Percentiles rank a stretch among this genome's conserved stretches.
These are phyloP conservation scores for Chrysanthemum makinoi DNA, from an alignment of 129 eudicot genomes.

Conservation along the genomic window DNA sequence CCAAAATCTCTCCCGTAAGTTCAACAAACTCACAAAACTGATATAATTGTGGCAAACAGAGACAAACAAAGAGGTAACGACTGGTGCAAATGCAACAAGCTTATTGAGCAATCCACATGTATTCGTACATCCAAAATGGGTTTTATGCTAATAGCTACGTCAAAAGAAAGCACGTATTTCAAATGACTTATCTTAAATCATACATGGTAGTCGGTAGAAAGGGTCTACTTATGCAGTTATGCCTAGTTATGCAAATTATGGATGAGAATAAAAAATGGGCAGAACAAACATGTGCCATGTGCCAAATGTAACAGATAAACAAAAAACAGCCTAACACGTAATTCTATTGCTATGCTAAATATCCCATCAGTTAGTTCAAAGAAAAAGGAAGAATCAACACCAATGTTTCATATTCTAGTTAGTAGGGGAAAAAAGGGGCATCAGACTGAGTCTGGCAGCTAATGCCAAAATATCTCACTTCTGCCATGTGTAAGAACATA, in stretches of 20 bases:
- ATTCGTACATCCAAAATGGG: constrained; percentile 14
- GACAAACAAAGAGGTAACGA: neutral
- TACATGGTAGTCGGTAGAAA: constrained; percentile 3
- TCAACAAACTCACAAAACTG: neutral
- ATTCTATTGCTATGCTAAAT: constrained; percentile 24
- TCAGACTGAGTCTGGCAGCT: constrained; percentile 18
- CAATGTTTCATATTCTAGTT: constrained; percentile 19
- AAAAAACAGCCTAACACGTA: constrained; percentile 29
- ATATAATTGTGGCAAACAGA: neutral
- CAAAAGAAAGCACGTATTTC: constrained; percentile 9
- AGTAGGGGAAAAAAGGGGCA: constrained; percentile 5
- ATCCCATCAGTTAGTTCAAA: constrained; percentile 20
- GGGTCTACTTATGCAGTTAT: neutral
- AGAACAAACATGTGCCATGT: constrained; percentile 28
- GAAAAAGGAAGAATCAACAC: constrained; percentile 1
- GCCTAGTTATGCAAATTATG: neutral
- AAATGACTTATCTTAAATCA: constrained; percentile 3
- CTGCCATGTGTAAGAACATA: constrained; percentile 5
- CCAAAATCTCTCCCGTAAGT: neutral
- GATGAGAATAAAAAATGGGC: constrained; percentile 12
- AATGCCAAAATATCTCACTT: constrained; percentile 16
- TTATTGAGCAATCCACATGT: constrained; percentile 1
- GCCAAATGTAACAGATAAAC: constrained; percentile 19
- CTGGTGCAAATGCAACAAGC: constrained; percentile 16
- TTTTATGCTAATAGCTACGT: neutral